Evolutionary conservation across 2,329 filamentous ascomycete genomes (phyloP).

Genomic region (Helminthosporium solani): DNA sequence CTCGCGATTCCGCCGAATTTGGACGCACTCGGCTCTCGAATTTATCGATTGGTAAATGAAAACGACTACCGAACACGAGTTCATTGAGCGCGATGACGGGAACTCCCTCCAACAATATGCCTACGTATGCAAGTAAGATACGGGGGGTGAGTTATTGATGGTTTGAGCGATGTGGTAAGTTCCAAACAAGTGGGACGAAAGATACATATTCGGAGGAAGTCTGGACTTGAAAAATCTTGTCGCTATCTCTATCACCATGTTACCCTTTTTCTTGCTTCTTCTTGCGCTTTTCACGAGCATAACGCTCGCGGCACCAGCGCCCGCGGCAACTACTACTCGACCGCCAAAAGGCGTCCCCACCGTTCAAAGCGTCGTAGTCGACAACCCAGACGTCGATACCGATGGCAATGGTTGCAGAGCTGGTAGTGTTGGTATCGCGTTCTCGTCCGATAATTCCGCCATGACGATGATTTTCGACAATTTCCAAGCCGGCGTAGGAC

Average conservation of each 20-base stretch:
- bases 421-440: constrained; percentile 20
- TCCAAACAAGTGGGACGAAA: too few species aligned
- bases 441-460: constrained; percentile 23
- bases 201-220: too few species aligned
- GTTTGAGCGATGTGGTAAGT: too few species aligned
- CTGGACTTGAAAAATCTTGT: background rate
- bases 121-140: too few species aligned
- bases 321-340: constrained; percentile 1
- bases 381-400: constrained; percentile 21
- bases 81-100: too few species aligned
- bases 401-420: constrained; percentile 25
- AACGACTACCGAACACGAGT: too few species aligned
- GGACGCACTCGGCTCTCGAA: too few species aligned
- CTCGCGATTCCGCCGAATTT: too few species aligned
- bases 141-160: too few species aligned
- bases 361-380: constrained; percentile 10
- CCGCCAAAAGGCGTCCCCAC: constrained; percentile 17
- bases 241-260: background rate
- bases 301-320: background rate
- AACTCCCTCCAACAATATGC: too few species aligned
- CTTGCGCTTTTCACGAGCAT: background rate
- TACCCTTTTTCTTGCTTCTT: background rate
- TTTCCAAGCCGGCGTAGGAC: constrained; percentile 28
- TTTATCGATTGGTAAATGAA: too few species aligned
- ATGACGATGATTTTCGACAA: constrained; percentile 29